Evolutionary conservation across 768 basidiomycete genomes (phyloP), one percentile per base, ranked within the genome.

Genomic region (Exidia glandulosa): DNA sequence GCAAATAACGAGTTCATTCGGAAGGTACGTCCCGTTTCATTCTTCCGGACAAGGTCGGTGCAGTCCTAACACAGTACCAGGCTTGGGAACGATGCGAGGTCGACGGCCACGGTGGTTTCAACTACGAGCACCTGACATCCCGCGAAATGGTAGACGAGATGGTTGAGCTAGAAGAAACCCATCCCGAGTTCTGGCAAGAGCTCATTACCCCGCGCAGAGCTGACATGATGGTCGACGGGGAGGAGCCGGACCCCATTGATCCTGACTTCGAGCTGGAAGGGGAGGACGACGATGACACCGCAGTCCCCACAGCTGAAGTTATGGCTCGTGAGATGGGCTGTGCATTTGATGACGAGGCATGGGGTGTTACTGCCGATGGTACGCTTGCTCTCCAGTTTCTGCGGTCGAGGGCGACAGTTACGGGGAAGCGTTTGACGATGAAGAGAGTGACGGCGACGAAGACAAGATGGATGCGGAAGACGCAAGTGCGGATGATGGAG

Each of bases 1-100:
- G 71, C 71, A 54, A 64, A 68, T 3, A 36, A 61, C 19, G 66
- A 63, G 0, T 56, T 74, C 4, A 62, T 76, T 10, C n/a, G n/a
- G n/a, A n/a, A n/a, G n/a, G n/a, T n/a, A n/a, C n/a, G n/a, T n/a
- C n/a, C n/a, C n/a, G n/a, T n/a, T n/a, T n/a, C n/a, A n/a, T n/a
- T n/a, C n/a, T 5, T 13, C 16, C 41, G 16, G 10, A 45, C 41
- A 9, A 45, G 7, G 5, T 9, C 16, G 16, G 23, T 45, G n/a
- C n/a, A n/a, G n/a, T n/a, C n/a, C n/a, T n/a, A n/a, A n/a, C n/a
- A n/a, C n/a, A n/a, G n/a, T n/a, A n/a, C n/a, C n/a, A 9, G 41
- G 41, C 41, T 4, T 45, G 41, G 41, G 41, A 9, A 12, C n/a
- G n/a, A n/a, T 14, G 41, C 7, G 16, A 23, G 16, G 23, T 19